Conservation (phyloP, 2,329 filamentous ascomycete genomes). For the Chrysosporium keratinophilum region DNA sequence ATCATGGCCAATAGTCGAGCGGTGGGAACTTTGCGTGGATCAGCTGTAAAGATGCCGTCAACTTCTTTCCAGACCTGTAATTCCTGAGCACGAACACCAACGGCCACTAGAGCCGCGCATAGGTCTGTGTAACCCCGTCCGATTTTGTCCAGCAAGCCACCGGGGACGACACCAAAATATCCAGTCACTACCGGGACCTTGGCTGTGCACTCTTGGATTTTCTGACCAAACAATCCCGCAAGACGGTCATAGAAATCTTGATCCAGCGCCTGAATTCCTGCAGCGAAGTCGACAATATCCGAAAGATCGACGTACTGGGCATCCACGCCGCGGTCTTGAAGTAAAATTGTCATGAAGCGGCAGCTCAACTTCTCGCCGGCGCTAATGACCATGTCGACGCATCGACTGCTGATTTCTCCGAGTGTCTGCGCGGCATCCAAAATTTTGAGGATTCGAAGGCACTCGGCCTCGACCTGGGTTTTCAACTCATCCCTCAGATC, state of each 20-base stretch:
- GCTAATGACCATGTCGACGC: conserved; percentile 80
- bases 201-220: conserved; percentile 54
- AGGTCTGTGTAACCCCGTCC: conserved; percentile 95
- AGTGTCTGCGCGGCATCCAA: conserved; percentile 52
- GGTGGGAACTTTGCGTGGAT: conserved; percentile 82
- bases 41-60: conserved; percentile 82
- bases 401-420: conserved; percentile 62
- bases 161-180: conserved; percentile 89
- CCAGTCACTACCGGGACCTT: conserved; percentile 75
- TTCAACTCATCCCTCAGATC: conserved; percentile 51
- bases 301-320: conserved; percentile 85
- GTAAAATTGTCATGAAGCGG: conserved; percentile 72
- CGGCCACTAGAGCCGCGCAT: conserved; percentile 82
- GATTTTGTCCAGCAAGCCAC: conserved; percentile 80
- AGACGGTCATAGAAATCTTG: conserved; percentile 60
- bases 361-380: conserved; percentile 95
- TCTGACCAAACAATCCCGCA: conserved; percentile 50
- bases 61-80: conserved; percentile 99
- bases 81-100: conserved; percentile 76
- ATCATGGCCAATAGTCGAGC: conserved; percentile 81
- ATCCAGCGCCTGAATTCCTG: conserved; percentile 47
- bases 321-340: conserved; percentile 70
- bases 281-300: conserved; percentile 61
- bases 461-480: conserved; percentile 64
- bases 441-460: conserved; percentile 67